Base-by-base conservation (phyloP, 257 asterid species). In the Nicotiana benthamiana region DNA sequence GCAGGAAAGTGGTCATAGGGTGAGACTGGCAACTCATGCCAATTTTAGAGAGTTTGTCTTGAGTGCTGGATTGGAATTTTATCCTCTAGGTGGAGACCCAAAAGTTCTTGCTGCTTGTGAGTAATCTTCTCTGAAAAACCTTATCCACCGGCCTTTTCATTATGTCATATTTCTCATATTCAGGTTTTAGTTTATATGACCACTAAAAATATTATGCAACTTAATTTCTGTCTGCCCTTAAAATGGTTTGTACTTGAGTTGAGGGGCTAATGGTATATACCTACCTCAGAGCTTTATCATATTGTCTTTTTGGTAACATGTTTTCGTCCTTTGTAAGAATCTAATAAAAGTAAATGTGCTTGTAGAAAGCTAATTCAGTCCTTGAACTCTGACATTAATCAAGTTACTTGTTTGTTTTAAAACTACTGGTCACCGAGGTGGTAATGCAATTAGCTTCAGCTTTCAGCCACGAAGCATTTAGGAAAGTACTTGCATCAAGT, bases 81-180 rank as follows among this genome's bases (percentile, higher is more conserved):
- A 86, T 82, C 94, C 97, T 79, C 97, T 94, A 20, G 98, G 98
- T 43, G 97, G 98, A 60, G 97, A 94, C 84, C 97, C 98, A 20
- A 94, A 94, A 88, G 90, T 88, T 82, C 98, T 94, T 79, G 98
- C 98, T 80, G 98, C 89, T 52, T 94, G 98, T 94, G 88, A 85
- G 98, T 87, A 22, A 48, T 48, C 78, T 6, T 48, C 78, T 6
- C 78, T 48, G 78, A 2, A 46, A 46, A 46, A 46, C 60, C 60
- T 24, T 72, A 46, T 46, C 16, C 40, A 46, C 40, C 7, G 60
- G 60, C 78, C 13, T 43, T 20, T 72, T 72, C 28, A 48, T 46
- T 26, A 48, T 24, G 40, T 24, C 60, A 72, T 48, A 72, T 72
- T 72, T 72, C 61, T 13, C 60, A 72, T 48, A 46, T 15, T 72